phyloP scores from a whole-genome alignment of 2,329 filamentous ascomycete genomes.

The Keithomyces neogunnii region DNA sequence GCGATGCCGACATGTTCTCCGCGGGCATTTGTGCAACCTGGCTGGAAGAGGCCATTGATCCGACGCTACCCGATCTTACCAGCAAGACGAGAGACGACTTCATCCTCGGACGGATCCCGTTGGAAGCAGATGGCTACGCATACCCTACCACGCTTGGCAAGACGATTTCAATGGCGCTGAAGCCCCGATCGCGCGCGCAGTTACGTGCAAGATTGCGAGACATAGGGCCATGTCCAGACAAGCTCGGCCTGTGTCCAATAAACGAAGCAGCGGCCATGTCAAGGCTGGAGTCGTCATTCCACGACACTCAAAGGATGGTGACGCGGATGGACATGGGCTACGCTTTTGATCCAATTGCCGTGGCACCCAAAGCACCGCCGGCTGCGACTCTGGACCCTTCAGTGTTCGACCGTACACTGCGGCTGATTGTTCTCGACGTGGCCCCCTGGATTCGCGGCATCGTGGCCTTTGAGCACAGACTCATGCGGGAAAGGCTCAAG shows the following conservation, averaged over 20 bases:
- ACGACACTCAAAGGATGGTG: constrained; percentile 20
- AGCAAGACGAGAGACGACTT: constrained; percentile 41
- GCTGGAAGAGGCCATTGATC: constrained; percentile 47
- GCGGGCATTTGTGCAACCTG: constrained; percentile 34
- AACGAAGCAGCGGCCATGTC: constrained; percentile 24
- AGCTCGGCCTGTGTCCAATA: constrained; percentile 16
- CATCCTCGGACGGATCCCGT: constrained; percentile 35
- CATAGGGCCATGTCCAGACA: background rate
- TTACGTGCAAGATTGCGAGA: background rate
- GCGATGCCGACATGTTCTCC: constrained; percentile 56
- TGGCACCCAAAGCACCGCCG: constrained; percentile 32
- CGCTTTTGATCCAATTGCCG: constrained; percentile 54
- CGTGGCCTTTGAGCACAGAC: constrained; percentile 62
- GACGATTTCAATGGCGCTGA: constrained; percentile 19
- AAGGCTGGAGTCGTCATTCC: constrained; percentile 30
- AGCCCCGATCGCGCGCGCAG: constrained; percentile 19
- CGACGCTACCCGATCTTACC: constrained; percentile 50
- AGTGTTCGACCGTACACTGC: constrained; percentile 65
- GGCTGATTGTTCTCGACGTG: constrained; percentile 63
- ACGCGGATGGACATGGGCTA: constrained; percentile 44
- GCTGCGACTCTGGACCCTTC: constrained; percentile 51
- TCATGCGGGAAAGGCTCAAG: constrained; percentile 59
- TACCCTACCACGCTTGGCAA: constrained; percentile 19
- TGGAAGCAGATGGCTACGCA: constrained; percentile 34
- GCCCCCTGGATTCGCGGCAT: constrained; percentile 89